These are phyloP conservation scores for Escallonia herrerae DNA, from an alignment of 129 eudicot species.

Conservation along the genomic window DNA sequence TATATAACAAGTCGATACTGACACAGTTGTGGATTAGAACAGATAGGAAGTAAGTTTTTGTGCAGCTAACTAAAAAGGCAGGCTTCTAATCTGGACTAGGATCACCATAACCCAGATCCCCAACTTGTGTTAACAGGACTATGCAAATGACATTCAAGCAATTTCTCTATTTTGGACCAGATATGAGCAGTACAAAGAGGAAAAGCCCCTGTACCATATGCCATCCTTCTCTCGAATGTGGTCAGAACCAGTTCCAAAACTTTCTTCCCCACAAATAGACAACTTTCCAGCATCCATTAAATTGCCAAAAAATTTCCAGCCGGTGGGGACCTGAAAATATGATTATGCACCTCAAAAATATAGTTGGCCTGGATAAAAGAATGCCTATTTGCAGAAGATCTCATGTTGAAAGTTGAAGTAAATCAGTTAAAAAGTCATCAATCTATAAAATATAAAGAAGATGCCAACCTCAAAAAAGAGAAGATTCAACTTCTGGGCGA, in stretches of 20 bases:
- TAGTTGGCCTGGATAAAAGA: not conserved
- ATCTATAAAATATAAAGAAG: not conserved
- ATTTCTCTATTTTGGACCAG: not conserved
- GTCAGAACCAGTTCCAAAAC: conserved; percentile 99
- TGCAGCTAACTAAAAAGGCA: not conserved
- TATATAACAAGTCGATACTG: not conserved
- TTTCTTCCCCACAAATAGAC: conserved; percentile 98
- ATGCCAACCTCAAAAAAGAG: conserved; percentile 79
- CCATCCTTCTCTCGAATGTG: conserved; percentile 99
- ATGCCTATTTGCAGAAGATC: not conserved
- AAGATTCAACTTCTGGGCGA: conserved; percentile 77
- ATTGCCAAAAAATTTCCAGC: conserved; percentile 99
- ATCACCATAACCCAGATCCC: not conserved
- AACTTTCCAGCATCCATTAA: conserved; percentile 95
- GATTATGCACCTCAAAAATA: not conserved
- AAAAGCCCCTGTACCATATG: conserved; percentile 51
- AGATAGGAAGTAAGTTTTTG: not conserved
- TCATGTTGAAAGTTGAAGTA: no score
- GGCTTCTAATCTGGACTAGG: not conserved
- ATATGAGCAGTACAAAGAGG: not conserved
- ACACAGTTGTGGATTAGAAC: not conserved
- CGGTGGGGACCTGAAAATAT: conserved; percentile 86
- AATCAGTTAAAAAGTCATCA: not conserved
- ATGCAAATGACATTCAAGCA: not conserved
- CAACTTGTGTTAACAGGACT: not conserved